Base-by-base conservation (phyloP, 345 rosid genomes). In the Sonneratia alba region DNA sequence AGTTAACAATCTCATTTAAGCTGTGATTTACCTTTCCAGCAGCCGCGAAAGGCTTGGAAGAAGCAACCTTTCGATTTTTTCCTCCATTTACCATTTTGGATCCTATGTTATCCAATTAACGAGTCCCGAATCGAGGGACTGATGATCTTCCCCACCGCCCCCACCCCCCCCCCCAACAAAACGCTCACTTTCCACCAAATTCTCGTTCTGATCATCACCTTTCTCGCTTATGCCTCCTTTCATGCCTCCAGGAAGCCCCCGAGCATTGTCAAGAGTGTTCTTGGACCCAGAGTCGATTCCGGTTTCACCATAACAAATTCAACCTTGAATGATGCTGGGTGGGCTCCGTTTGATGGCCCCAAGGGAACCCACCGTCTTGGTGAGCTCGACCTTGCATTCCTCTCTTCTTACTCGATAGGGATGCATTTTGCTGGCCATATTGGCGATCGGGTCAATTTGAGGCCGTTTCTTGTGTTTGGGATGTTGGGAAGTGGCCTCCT, bases 231-330 rank as follows among this genome's bases (percentile, higher is more conserved):
- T 47, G 96, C 97, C 42, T 89, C 97, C 14, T 94, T 94, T 73
- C 97, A 94, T 68, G 98, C 97, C 64, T 94, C 98, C 14, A 85
- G 96, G n/a, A 94, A 94, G 75, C 96, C 97, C 37, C 95, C 91
- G 1, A 94, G 97, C 84, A 91, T 94, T 36, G 97, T 91, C 70
- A 94, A 94, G 78, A 91, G 96, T 77, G 87, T 89, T 9, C 88
- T 94, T 24, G 97, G 95, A 65, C 97, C 96, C 70, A 71, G 85
- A 2, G 7, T 72, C 72, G 76, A 53, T 21, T 75, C 81, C 6
- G 73, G 78, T 73, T 73, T 79, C 19, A 64, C 86, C 61, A 2
- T 16, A 13, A 67, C 80, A 1, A 79, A 75, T 77, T 80, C 72
- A 19, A 69, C 72, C 68, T 70, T 69, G 7, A 63, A 11, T 14